Base-by-base conservation (phyloP, 305 asterid genomes). In the Coffea humblotiana region DNA sequence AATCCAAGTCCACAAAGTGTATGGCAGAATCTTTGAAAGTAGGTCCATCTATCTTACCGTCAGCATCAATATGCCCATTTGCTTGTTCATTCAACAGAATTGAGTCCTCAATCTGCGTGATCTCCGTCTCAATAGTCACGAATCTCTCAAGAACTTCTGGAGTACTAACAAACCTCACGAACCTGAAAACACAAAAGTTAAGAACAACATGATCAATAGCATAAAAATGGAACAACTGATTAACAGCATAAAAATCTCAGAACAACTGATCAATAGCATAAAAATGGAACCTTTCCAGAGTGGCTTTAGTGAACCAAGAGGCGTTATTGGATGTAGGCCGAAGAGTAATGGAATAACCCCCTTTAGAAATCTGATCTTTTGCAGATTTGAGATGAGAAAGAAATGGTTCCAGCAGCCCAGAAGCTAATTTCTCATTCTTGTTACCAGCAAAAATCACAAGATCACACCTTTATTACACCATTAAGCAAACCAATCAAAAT, bases 141-240 rank as follows among this genome's bases (percentile, higher is more conserved):
- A 94, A 88, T 86, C 98, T 87, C 89, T 94, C 97, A 40, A 94
- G 92, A 85, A 90, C 88, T 83, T 94, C 97, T 4, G 98, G 98
- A 63, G 97, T 88, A 80, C 85, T 88, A 52, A 94, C 94, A 87
- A 94, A 94, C 81, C 85, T 89, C 90, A 92, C 98, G 84, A 94
- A 91, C 91, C 97, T 94, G 86, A 76, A 78, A 6, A 69, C 25
- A 40, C 4, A 70, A 1, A 40, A 69, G 51, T 40, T 56, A 74
- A 3, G 47, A 5, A 79, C 51, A 75, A 75, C 3, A 27, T 60
- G 48, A 61, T 49, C 64, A 66, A 81, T 29, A 64, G 78, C 29
- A 70, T 61, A 71, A 76, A 45, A 75, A 25, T 0, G 13, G 27
- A 79, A 93, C 98, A n/a, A 19, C 43, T 27, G 48, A 61, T 49